A percentile compares a stretch with the other conserved stretches of the same genome.
Evolutionary conservation across 345 rosid genomes (phyloP).

Genomic region (Mercurialis annua): DNA sequence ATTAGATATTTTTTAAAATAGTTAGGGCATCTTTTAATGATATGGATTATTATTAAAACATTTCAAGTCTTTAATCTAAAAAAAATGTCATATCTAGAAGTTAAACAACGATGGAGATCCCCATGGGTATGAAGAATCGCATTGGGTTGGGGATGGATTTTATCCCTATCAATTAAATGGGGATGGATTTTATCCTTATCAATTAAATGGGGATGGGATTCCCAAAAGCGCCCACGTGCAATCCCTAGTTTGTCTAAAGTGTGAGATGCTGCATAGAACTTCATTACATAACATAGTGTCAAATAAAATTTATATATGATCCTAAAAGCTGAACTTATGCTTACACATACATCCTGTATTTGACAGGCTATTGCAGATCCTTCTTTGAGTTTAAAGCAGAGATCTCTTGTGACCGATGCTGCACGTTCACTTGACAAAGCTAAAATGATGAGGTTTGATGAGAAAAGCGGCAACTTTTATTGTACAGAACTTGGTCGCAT

Average conservation of each 20-base stretch:
- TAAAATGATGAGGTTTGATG: slow-evolving; percentile 99
- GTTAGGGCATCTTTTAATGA: too few species aligned
- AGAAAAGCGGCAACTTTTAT: slow-evolving; percentile 95
- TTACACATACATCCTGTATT: slow-evolving; percentile 3
- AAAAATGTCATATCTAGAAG: too few species aligned
- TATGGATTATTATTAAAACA: too few species aligned
- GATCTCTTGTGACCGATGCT: slow-evolving; percentile 91
- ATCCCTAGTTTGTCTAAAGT: background rate
- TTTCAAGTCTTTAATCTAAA: too few species aligned
- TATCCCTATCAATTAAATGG: too few species aligned
- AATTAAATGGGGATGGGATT: too few species aligned
- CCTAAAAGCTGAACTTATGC: slow-evolving; percentile 10
- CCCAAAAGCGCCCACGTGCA: too few species aligned
- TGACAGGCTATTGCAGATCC: slow-evolving; percentile 90
- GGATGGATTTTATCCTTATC: too few species aligned
- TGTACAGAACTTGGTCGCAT: slow-evolving; percentile 99
- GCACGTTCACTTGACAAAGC: slow-evolving; percentile 97
- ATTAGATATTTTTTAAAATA: too few species aligned
- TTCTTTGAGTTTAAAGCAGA: slow-evolving; percentile 71
- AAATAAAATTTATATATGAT: background rate
- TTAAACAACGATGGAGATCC: too few species aligned
- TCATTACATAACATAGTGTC: background rate
- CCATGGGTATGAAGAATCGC: too few species aligned
- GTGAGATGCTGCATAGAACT: background rate
- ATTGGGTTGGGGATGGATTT: too few species aligned